Base-by-base conservation (phyloP, 331 rosid genomes). In the Quercus lobata region DNA sequence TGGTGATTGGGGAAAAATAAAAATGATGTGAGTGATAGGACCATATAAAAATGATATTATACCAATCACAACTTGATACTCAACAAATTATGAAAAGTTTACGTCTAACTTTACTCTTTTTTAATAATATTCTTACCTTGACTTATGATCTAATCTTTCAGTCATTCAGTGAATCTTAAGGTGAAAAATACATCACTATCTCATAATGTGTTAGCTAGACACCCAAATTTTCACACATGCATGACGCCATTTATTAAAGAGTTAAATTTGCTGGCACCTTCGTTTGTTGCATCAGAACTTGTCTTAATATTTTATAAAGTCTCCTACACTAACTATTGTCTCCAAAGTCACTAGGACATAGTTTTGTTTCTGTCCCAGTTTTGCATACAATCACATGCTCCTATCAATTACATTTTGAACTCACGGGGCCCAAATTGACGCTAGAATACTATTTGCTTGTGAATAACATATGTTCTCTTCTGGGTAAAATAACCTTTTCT, bases 401-500 rank as follows among this genome's bases (percentile, higher is more conserved):
- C 44, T 16, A 73, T 88, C 82, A 29, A 81, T 83, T 75, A 49
- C 37, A 76, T 25, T 73, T 86, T 84, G 88, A 87, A 84, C 74
- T 92, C 92, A 88, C 90, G 88, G 82, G 88, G 87, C 80, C 77
- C 80, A 18, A 69, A 34, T 41, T 4, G 15, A 73, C 10, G 21
- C 22, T 63, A 32, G 12, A 75, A 11, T 66, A 88, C 88, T 90
- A 35, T 88, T 84, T 83, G 73, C 88, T 82, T 81, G 87, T 90
- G 95, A 88, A 44, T 44, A 19, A 32, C 12, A 60, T 24, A 83
- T 76, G 49, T 81, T 74, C 41, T 25, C 32, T 66, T 52, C 12
- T 6, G 10, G 52, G 37, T 25, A 14, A 27, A 24, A 63, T 4
- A 30, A 12, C 32, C 6, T 61, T 52, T 57, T 35, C 35, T 52